Conservation (phyloP, 2,329 filamentous ascomycete species). For the Arachnopeziza araneosa region DNA sequence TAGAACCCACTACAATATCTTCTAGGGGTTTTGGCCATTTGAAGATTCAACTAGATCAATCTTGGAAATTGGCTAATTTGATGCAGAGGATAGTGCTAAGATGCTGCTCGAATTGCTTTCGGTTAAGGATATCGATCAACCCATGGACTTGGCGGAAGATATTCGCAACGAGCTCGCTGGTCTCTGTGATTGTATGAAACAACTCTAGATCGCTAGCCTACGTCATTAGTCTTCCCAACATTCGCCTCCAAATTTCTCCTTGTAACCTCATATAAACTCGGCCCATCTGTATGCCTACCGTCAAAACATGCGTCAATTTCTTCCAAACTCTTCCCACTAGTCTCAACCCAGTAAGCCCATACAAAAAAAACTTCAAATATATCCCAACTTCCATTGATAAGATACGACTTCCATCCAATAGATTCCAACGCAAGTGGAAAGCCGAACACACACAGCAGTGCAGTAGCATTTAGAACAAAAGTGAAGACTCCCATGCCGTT, state of each 20-base stretch:
- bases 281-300: conserved; percentile 23
- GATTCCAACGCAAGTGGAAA: not conserved
- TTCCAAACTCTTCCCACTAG: conserved; percentile 34
- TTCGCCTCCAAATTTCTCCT: conserved; percentile 8
- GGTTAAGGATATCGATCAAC: too few species aligned
- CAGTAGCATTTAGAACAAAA: not conserved
- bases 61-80: too few species aligned
- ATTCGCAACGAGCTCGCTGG: too few species aligned
- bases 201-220: too few species aligned
- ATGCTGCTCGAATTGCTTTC: too few species aligned
- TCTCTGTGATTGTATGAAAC: not conserved
- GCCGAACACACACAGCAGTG: not conserved
- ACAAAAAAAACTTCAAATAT: conserved; percentile 11
- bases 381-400: conserved; percentile 35
- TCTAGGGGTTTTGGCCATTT: too few species aligned
- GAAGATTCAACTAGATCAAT: too few species aligned
- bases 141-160: not conserved
- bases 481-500: conserved; percentile 39
- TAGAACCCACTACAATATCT: too few species aligned
- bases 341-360: conserved; percentile 32
- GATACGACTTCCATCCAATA: conserved; percentile 43
- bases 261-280: conserved; percentile 11
- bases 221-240: too few species aligned
- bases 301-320: conserved; percentile 35
- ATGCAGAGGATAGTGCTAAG: too few species aligned